Conservation (phyloP, 2,329 filamentous ascomycete species). For the Helotiales sp. region DNA sequence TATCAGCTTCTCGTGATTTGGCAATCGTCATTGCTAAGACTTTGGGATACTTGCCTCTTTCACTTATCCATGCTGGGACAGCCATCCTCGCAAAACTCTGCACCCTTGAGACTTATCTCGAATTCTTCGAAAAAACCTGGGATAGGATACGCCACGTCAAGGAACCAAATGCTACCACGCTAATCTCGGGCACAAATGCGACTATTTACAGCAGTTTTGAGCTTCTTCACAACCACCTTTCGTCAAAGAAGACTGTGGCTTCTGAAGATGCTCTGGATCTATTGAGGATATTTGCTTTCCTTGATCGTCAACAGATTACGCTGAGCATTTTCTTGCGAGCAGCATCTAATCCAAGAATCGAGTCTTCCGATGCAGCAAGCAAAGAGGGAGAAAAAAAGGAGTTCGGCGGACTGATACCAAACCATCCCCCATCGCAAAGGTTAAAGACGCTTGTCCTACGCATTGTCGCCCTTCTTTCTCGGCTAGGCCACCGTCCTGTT, state of each 20-base stretch:
- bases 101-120: slow-evolving; percentile 18
- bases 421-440: background rate
- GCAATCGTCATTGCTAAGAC: slow-evolving; percentile 30
- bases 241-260: slow-evolving; percentile 22
- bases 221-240: slow-evolving; percentile 37
- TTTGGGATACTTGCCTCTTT: slow-evolving; percentile 40
- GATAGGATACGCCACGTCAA: slow-evolving; percentile 17
- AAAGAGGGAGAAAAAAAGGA: slow-evolving; percentile 3
- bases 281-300: slow-evolving; percentile 43
- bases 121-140: slow-evolving; percentile 16
- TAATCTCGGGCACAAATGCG: slow-evolving; percentile 9
- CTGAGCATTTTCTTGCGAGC: slow-evolving; percentile 34
- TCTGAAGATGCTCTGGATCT: slow-evolving; percentile 43
- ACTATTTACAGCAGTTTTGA: slow-evolving; percentile 42
- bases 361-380: slow-evolving; percentile 18
- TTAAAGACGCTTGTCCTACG: slow-evolving; percentile 9
- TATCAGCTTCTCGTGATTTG: slow-evolving; percentile 5
- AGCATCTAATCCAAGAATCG: slow-evolving; percentile 30
- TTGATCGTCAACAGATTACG: slow-evolving; percentile 41
- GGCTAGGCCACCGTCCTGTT: slow-evolving; percentile 6
- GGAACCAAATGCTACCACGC: background rate
- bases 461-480: slow-evolving; percentile 8
- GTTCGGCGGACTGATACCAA: background rate
- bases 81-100: slow-evolving; percentile 18
- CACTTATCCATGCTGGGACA: slow-evolving; percentile 39